Evolutionary conservation across 2,329 filamentous ascomycete species (phyloP).

Genomic region (Fusarium falciforme): DNA sequence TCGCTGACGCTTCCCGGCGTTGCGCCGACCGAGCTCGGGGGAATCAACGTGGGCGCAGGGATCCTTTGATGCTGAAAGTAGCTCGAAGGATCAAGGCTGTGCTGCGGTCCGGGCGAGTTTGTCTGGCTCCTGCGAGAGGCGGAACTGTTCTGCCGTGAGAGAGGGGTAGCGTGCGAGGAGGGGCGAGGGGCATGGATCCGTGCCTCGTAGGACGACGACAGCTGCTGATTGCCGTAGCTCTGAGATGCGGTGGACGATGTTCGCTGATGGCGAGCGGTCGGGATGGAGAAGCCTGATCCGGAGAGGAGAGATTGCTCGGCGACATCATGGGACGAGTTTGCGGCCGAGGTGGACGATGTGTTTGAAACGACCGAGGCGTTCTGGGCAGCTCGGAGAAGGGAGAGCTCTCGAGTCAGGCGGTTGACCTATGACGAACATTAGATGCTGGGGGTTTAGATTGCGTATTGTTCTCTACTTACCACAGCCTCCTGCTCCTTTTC

Average conservation of each 20-base stretch:
- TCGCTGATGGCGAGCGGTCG: conserved; percentile 66
- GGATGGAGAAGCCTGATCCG: conserved; percentile 68
- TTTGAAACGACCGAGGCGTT: conserved; percentile 76
- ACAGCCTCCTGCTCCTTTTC: conserved; percentile 97
- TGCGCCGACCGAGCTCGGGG: conserved; percentile 53
- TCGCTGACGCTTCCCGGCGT: conserved; percentile 54
- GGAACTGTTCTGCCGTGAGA: conserved; percentile 67
- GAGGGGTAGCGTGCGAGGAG: conserved; percentile 56
- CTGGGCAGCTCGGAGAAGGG: conserved; percentile 78
- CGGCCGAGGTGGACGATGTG: conserved; percentile 70
- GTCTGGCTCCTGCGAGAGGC: conserved; percentile 65
- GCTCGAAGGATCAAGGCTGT: conserved; percentile 57
- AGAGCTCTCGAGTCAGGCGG: conserved; percentile 89
- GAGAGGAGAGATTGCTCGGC: conserved; percentile 65
- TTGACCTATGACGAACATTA: conserved; percentile 74
- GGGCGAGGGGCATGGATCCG: conserved; percentile 59
- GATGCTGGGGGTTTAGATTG: neutral
- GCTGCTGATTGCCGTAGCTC: conserved; percentile 53
- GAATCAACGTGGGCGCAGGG: conserved; percentile 48
- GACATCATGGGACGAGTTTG: conserved; percentile 62
- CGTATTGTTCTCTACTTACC: conserved; percentile 60
- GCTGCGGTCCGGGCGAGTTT: conserved; percentile 58
- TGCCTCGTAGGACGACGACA: conserved; percentile 51
- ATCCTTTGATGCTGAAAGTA: conserved; percentile 63
- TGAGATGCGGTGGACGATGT: conserved; percentile 70